Conservation (phyloP, 2,329 filamentous ascomycete species). For the Pyrenochaeta sp. region DNA sequence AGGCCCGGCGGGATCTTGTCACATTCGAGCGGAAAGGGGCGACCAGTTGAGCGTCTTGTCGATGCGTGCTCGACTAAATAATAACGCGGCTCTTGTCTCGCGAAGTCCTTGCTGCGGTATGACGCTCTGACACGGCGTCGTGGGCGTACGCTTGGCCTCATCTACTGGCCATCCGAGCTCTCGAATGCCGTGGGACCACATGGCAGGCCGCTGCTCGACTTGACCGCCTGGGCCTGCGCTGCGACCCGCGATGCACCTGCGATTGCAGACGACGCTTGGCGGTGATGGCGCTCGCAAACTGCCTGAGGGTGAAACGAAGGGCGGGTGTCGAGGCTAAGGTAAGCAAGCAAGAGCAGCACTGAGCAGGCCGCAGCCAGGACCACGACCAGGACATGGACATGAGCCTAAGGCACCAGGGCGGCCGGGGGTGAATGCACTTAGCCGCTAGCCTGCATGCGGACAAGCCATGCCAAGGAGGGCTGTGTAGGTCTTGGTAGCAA, state of each 20-base stretch:
- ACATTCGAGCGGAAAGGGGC: neutral
- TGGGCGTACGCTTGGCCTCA: slow-evolving; percentile 25
- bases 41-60: slow-evolving; percentile 14
- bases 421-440: neutral
- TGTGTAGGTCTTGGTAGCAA: slow-evolving; percentile 1
- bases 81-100: neutral
- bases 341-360: no score
- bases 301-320: neutral
- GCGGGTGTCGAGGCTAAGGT: neutral
- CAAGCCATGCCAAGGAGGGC: neutral
- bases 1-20: neutral
- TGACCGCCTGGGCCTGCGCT: neutral
- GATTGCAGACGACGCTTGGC: neutral
- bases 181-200: slow-evolving; percentile 4
- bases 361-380: neutral
- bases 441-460: neutral
- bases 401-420: neutral
- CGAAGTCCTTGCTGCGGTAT: slow-evolving; percentile 1
- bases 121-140: slow-evolving; percentile 25
- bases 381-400: no score
- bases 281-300: neutral
- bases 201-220: slow-evolving; percentile 6
- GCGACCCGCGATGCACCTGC: neutral
- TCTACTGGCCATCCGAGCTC: slow-evolving; percentile 20
- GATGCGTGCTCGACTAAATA: slow-evolving; percentile 7